phyloP scores from a whole-genome alignment of 192 early-diverging fungal genomes.

The Rhizophagus clarus region DNA sequence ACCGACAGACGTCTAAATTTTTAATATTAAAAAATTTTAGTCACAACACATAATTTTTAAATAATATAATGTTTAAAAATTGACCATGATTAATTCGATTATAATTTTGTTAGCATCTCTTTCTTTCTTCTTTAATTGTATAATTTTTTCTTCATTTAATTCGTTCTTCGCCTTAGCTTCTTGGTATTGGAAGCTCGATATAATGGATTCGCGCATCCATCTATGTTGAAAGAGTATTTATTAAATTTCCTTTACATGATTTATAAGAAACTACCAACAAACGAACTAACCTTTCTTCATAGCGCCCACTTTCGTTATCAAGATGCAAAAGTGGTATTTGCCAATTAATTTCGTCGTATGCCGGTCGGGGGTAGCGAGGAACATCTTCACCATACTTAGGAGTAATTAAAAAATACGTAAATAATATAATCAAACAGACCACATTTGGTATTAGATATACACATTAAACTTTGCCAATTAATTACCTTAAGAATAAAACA shows the following conservation, averaged over 20 bases:
- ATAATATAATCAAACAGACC: too few species aligned
- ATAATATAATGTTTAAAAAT: not conserved
- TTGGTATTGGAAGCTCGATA: slow-evolving; percentile 58
- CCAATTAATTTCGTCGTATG: slow-evolving; percentile 64
- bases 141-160: slow-evolving; percentile 35
- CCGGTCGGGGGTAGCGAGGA: slow-evolving; percentile 74
- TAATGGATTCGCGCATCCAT: slow-evolving; percentile 52
- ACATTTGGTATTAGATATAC: too few species aligned
- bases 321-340: slow-evolving; percentile 66
- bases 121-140: slow-evolving; percentile 52
- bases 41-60: slow-evolving; percentile 8
- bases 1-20: slow-evolving; percentile 69
- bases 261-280: slow-evolving; percentile 7
- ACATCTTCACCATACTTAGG: slow-evolving; percentile 51
- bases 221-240: slow-evolving; percentile 45
- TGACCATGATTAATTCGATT: slow-evolving; percentile 75
- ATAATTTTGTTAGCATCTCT: slow-evolving; percentile 81
- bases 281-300: slow-evolving; percentile 45
- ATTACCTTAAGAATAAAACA: slow-evolving; percentile 72
- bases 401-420: not conserved
- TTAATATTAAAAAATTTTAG: slow-evolving; percentile 24
- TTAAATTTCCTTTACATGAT: slow-evolving; percentile 28
- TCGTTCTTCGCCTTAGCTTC: slow-evolving; percentile 50
- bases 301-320: slow-evolving; percentile 41
- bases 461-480: not conserved